Evolutionary conservation across 495 filamentous ascomycete genomes (phyloP), one percentile per base, ranked within the genome.

Genomic region (Aspergillus coremiiformis): DNA sequence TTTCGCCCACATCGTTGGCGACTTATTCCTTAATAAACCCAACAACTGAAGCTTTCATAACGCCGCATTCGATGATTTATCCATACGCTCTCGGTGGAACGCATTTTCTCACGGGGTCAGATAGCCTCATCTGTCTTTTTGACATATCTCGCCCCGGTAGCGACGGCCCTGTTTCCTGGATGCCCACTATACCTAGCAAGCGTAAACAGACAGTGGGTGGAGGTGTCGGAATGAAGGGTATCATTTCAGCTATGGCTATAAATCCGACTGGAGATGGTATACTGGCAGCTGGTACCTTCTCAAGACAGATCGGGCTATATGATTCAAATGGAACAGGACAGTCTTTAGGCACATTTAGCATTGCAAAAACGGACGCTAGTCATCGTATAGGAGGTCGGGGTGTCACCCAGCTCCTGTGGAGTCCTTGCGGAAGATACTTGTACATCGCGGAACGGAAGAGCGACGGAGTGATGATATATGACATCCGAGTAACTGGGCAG

Each of bases 401-500:
- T 2, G 66, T 97, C 17, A 84, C 82, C 24, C 85, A 93, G 58
- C 72, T 88, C 11, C 44, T 76, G 2, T 95, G 89, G 91, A 92
- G 86, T 57, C 78, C 82, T 0, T 92, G 89, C 70, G 92, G 89
- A n/a, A 73, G 81, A 53, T 97, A 96, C 68, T 68, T 98, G 27
- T 84, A 88, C 59, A 80, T 95, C 14, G 86, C 83, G n/a, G 94
- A 97, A 73, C 78, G 94, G 29, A 81, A 80, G 58, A 85, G 88
- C 45, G 74, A 79, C 33, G 85, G 83, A 5, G 63, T 96, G 9
- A 63, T 87, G 45, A 77, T 95, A 2, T 96, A 90, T 69, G 93
- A 98, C 69, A 73, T 96, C 23, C 78, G 94, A 12, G 84, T 85
- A 5, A 79, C 81, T 7, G 79, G 84, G 0, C 76, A 80, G 57